phyloP scores from a whole-genome alignment of 2,329 filamentous ascomycete species.

The Verticillium albo-atrum region DNA sequence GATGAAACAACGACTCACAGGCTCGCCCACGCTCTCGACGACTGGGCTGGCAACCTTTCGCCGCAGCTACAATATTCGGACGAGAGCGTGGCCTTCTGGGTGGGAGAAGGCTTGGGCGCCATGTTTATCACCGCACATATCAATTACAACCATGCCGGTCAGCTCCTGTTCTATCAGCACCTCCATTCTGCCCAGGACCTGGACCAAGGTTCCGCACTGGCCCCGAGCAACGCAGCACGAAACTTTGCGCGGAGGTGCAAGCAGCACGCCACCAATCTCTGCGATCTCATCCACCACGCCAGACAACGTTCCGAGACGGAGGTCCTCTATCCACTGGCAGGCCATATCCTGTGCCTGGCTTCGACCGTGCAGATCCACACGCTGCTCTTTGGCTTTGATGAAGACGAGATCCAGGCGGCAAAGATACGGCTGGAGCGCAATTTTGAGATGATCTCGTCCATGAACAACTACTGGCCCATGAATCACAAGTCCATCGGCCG shows the following conservation, averaged over 20 bases:
- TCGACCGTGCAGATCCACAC: conserved; percentile 43
- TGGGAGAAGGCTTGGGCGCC: conserved; percentile 31
- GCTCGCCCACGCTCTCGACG: conserved; percentile 24
- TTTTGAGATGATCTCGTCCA: conserved; percentile 33
- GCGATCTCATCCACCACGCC: conserved; percentile 32
- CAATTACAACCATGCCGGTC: conserved; percentile 40
- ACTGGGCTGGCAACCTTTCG: conserved; percentile 30
- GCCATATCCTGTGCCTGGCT: conserved; percentile 39
- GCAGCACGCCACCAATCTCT: conserved; percentile 30
- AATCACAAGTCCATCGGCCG: conserved; percentile 31
- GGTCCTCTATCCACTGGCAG: conserved; percentile 37
- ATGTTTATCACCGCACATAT: conserved; percentile 39
- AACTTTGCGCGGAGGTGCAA: conserved; percentile 34
- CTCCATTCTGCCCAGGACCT: conserved; percentile 19
- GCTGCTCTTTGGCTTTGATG: conserved; percentile 32
- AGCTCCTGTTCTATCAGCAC: conserved; percentile 42
- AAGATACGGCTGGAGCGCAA: conserved; percentile 35
- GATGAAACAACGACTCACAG: conserved; percentile 19
- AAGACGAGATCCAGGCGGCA: conserved; percentile 27
- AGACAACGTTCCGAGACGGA: conserved; percentile 29
- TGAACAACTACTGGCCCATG: conserved; percentile 36
- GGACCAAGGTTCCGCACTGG: background rate
- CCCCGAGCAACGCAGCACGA: conserved; percentile 14
- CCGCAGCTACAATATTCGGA: conserved; percentile 28
- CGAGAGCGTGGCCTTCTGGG: conserved; percentile 30